A percentile compares a stretch with the other conserved stretches of the same genome.
Conservation (phyloP, 1,284 basidiomycete genomes). For the Sanghuangporus weigelae region DNA sequence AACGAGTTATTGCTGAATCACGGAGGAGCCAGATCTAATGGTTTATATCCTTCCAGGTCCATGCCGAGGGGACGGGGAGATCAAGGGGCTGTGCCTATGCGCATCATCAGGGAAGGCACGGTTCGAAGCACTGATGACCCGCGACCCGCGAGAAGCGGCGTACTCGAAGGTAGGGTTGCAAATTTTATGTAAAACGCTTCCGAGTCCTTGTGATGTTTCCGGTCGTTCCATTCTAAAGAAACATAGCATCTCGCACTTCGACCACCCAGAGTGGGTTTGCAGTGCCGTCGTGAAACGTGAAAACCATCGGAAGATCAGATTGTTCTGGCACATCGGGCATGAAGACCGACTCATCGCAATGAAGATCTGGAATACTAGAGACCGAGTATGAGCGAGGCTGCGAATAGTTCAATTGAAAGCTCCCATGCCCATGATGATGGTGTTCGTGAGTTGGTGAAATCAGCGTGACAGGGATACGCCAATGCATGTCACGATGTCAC, state of each 20-base stretch:
- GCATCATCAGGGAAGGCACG: background rate
- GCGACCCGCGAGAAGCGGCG: background rate
- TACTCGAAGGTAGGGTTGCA: background rate
- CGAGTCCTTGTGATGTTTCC: background rate
- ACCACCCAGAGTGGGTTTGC: background rate
- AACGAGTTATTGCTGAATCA: background rate
- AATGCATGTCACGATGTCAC: background rate
- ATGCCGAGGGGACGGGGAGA: background rate
- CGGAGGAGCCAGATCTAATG: background rate
- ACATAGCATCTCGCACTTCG: background rate
- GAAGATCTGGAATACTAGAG: background rate
- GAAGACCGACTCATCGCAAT: background rate
- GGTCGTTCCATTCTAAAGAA: no score
- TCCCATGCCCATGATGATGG: background rate
- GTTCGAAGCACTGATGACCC: background rate
- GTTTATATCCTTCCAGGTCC: background rate
- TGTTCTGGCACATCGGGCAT: background rate
- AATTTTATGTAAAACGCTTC: background rate
- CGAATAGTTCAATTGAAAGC: background rate
- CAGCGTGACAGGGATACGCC: background rate
- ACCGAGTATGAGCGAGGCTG: background rate
- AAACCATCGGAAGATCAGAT: background rate
- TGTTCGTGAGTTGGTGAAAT: background rate
- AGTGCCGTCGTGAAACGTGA: background rate
- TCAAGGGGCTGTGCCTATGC: background rate